Evolutionary conservation across 352 stramenopile genomes (phyloP), one percentile per base, ranked within the genome.

Genomic region (Globisporangium mamillatum): DNA sequence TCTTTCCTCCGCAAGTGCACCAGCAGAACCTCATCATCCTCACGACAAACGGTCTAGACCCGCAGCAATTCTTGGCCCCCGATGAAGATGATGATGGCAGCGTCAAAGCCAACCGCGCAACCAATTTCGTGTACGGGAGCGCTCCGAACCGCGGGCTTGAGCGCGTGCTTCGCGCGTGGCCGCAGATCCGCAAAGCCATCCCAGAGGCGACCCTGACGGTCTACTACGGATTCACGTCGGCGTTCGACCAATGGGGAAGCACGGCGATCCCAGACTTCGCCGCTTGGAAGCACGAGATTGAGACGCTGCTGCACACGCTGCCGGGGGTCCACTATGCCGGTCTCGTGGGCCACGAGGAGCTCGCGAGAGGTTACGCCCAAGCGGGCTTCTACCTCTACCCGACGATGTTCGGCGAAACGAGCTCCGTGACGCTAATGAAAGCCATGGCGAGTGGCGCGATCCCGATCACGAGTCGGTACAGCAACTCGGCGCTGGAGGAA

Each of bases 391-490:
- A 94, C 52, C 71, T 98, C 46, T 98, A 97, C 66, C 94, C 93
- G 41, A 98, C 92, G 2, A 81, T 78, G 14, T 98, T 88, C 64
- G 78, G 79, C 16, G 93, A 98, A 71, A 98, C 93, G 36, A 97
- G 93, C 41, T 98, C 92, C 59, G 89, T 98, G 24, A 93, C 94
- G 5, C 74, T 97, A 48, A 98, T 98, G 84, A 98, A 97, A 68
- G 91, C 90, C 4, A 97, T 97, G 89, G 81, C 81, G 3, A 86
- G 88, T 54, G 94, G 93, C 18, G 88, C 89, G 2, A 89, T 98
- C 59, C 93, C 94, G 22, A 91, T 98, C 68, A 98, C 93, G 27
- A 95, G 78, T 70, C 78, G 81, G 0, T 93, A 82, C 65, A 63
- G 68, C 3, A 41, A 66, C 8, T 98, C 89, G 1, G 87, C 81